phyloP scores from a whole-genome alignment of 1,284 basidiomycete species.

The Cryptococcus deneoformans region DNA sequence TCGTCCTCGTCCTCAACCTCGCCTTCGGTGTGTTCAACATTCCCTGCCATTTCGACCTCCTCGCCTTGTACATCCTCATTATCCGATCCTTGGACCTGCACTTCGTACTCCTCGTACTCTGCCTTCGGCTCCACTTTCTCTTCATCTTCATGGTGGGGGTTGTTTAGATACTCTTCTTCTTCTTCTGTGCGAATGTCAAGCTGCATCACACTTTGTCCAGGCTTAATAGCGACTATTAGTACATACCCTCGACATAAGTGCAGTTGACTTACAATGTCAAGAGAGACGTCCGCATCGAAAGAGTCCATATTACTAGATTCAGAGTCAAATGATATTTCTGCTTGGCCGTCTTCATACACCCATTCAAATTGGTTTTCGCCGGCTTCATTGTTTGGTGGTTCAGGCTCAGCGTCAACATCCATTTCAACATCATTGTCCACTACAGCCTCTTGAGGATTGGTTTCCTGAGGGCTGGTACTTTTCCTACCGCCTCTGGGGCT shows the following conservation, averaged over 20 bases:
- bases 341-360: conserved; percentile 30
- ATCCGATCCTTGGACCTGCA: conserved; percentile 1
- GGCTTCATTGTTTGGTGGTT: conserved; percentile 2
- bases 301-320: conserved; percentile 32
- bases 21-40: conserved; percentile 9
- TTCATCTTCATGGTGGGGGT: conserved; percentile 2
- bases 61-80: conserved; percentile 5
- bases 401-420: conserved; percentile 6
- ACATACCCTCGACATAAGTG: background rate
- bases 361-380: conserved; percentile 15
- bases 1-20: conserved; percentile 11
- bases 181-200: conserved; percentile 10
- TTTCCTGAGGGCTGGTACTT: conserved; percentile 13
- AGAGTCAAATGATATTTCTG: conserved; percentile 25
- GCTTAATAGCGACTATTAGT: conserved; percentile 9
- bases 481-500: conserved; percentile 24
- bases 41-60: background rate
- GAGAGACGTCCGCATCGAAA: conserved; percentile 33
- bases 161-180: conserved; percentile 11
- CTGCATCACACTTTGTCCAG: conserved; percentile 22
- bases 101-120: conserved; percentile 9
- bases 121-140: conserved; percentile 2
- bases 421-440: background rate
- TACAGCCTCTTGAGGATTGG: background rate
- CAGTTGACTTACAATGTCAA: conserved; percentile 30